Evolutionary conservation across 352 stramenopile genomes (phyloP).

Genomic region (Pythium monospermum): DNA sequence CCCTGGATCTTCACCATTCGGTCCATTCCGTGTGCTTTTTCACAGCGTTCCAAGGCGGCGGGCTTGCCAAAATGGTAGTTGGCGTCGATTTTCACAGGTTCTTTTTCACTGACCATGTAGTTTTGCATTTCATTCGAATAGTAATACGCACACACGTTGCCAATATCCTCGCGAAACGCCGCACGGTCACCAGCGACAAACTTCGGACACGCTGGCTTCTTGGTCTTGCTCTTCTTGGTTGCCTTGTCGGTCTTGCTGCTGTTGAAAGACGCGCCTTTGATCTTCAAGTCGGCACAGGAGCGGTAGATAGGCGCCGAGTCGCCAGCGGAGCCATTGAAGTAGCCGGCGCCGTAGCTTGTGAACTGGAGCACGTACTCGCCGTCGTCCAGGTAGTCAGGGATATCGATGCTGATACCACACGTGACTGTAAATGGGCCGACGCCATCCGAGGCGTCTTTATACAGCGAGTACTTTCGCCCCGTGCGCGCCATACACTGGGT

Average conservation of each 20-base stretch:
- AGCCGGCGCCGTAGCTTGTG: constrained; percentile 14
- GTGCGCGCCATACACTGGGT: constrained; percentile 9
- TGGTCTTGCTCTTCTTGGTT: too few species aligned
- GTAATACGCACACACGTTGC: constrained; percentile 18
- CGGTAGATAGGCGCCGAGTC: constrained; percentile 13
- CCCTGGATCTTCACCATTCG: too few species aligned
- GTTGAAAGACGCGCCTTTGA: constrained; percentile 6
- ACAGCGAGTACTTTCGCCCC: constrained; percentile 5
- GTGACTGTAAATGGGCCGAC: constrained; percentile 5
- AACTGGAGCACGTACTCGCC: constrained; percentile 23
- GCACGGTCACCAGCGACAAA: constrained; percentile 19
- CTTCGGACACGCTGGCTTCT: constrained; percentile 9
- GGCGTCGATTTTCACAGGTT: not conserved
- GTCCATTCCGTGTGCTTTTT: too few species aligned
- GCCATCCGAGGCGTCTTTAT: constrained; percentile 6
- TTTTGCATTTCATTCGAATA: constrained; percentile 11
- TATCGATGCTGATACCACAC: constrained; percentile 17
- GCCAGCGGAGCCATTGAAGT: constrained; percentile 9
- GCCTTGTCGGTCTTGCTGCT: too few species aligned
- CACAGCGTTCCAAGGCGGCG: not conserved
- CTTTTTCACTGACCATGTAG: not conserved
- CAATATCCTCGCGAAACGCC: constrained; percentile 9
- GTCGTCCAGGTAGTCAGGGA: constrained; percentile 14
- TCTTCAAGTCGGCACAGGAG: constrained; percentile 17
- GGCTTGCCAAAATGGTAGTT: constrained; percentile 19